A percentile compares a stretch with the other conserved stretches of the same genome.
phyloP scores from a whole-genome alignment of 768 basidiomycete genomes.

The Suillus brevipes region DNA sequence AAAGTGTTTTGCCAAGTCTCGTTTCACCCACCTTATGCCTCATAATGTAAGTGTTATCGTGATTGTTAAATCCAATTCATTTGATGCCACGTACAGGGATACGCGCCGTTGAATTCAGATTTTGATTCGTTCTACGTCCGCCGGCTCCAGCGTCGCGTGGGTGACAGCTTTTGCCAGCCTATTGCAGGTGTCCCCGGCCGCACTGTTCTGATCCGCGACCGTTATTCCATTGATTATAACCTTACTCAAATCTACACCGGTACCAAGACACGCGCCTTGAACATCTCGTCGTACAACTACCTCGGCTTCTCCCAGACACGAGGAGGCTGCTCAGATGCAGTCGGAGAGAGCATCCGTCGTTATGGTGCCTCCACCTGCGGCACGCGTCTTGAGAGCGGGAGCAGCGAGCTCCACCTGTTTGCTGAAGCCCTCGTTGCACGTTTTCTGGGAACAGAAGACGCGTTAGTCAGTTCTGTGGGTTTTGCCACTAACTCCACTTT shows the following conservation, averaged over 20 bases:
- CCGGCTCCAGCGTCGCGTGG: conserved; percentile 89
- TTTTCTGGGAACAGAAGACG: conserved; percentile 89
- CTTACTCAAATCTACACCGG: conserved; percentile 77
- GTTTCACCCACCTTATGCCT: conserved; percentile 82
- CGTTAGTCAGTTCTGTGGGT: conserved; percentile 93
- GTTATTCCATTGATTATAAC: conserved; percentile 81
- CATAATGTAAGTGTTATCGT: conserved; percentile 61
- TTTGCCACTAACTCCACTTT: conserved; percentile 94
- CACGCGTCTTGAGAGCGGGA: conserved; percentile 78
- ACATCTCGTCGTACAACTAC: conserved; percentile 98
- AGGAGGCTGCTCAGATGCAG: conserved; percentile 93
- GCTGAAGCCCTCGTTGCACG: conserved; percentile 86
- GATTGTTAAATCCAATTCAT: conserved; percentile 8
- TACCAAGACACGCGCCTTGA: conserved; percentile 81
- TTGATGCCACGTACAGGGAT: conserved; percentile 60
- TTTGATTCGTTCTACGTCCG: conserved; percentile 99
- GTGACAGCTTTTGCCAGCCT: conserved; percentile 93
- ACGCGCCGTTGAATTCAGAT: conserved; percentile 95
- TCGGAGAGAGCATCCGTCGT: conserved; percentile 76
- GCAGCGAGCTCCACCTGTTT: conserved; percentile 77
- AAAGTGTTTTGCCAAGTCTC: conserved; percentile 68
- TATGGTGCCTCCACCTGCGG: conserved; percentile 84
- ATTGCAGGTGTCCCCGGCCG: conserved; percentile 95
- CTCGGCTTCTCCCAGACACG: conserved; percentile 95
- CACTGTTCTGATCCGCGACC: conserved; percentile 84